Evolutionary conservation across 2,329 filamentous ascomycete genomes (phyloP).

Genomic region (Talaromyces sp.): DNA sequence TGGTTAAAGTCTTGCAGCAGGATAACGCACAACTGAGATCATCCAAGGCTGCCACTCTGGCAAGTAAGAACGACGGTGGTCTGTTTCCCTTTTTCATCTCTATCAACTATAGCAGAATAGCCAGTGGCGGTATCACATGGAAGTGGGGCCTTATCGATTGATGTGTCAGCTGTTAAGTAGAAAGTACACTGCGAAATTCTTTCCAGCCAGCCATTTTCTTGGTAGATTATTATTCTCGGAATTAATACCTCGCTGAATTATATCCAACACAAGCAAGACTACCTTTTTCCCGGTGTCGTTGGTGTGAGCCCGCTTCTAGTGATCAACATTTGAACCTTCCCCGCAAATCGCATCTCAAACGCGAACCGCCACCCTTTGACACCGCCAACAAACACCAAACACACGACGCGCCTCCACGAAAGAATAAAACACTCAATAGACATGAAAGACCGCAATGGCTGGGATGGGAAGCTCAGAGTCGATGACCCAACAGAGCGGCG

Average conservation of each 20-base stretch:
- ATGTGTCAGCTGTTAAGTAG: not conserved
- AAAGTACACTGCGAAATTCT: not conserved
- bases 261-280: not conserved
- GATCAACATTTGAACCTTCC: not conserved
- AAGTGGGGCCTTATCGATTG: not conserved
- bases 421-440: not conserved
- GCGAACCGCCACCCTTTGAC: not conserved
- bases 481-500: constrained; percentile 50
- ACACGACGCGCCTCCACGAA: not conserved
- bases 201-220: not conserved
- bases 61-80: too few species aligned
- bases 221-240: not conserved
- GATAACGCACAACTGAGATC: too few species aligned
- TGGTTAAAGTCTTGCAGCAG: too few species aligned
- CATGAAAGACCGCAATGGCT: constrained; percentile 39
- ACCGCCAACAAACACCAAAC: not conserved
- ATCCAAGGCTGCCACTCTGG: too few species aligned
- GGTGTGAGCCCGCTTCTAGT: not conserved
- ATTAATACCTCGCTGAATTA: not conserved
- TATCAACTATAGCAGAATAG: too few species aligned
- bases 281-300: not conserved
- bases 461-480: constrained; percentile 50
- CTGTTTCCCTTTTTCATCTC: too few species aligned
- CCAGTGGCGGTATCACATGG: not conserved
- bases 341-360: not conserved